phyloP scores from a whole-genome alignment of 148 eudicot species.

The Chenopodium formosanum region DNA sequence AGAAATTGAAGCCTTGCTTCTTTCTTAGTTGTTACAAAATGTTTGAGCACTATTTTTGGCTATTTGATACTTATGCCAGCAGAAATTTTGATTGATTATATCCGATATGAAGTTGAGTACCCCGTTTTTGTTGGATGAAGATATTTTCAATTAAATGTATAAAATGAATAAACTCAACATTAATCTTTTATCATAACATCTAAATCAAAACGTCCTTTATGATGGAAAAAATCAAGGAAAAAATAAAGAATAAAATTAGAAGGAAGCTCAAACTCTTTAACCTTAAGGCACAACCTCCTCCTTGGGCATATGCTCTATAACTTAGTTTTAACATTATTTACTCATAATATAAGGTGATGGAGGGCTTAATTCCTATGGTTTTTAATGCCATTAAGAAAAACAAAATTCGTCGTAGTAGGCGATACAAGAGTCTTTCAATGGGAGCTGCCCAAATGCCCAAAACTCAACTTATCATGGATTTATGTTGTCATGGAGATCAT shows the following conservation, averaged over 20 bases:
- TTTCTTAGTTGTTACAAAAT: too few species aligned
- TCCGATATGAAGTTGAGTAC: neutral
- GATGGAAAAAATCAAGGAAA: neutral
- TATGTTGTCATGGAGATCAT: conserved; percentile 15
- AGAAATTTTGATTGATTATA: neutral
- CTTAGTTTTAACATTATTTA: too few species aligned
- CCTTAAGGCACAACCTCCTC: neutral
- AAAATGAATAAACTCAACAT: neutral
- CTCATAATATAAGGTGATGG: conserved; percentile 25
- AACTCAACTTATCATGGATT: conserved; percentile 31
- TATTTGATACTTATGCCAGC: too few species aligned
- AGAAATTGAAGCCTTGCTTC: too few species aligned
- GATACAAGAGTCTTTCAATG: conserved; percentile 35
- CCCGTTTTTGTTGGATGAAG: neutral
- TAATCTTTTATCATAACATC: neutral
- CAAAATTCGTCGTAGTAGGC: conserved; percentile 22
- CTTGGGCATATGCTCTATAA: too few species aligned
- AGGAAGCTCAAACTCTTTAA: conserved; percentile 18
- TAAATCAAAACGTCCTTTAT: conserved; percentile 2
- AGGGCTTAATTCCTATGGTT: conserved; percentile 46
- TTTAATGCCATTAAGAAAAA: conserved; percentile 35
- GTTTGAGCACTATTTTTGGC: too few species aligned
- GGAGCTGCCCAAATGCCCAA: conserved; percentile 8
- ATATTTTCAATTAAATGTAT: neutral
- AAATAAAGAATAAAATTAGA: neutral